Evolutionary conservation across 2,329 filamentous ascomycete genomes (phyloP).

Genomic region (Seiridium unicorne): DNA sequence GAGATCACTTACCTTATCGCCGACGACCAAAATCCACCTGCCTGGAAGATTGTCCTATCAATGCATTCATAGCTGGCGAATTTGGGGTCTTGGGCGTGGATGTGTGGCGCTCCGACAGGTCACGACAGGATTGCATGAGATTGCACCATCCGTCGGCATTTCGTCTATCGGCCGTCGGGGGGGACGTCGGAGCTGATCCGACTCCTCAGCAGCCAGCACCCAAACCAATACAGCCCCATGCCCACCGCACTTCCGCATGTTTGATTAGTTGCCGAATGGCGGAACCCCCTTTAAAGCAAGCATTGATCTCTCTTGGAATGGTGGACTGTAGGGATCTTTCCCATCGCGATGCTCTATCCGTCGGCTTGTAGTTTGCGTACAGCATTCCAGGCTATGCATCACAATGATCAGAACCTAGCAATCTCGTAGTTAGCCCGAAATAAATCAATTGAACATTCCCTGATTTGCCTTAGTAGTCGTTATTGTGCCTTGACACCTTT

Average conservation of each 20-base stretch:
- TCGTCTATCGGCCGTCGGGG: slow-evolving; percentile 5
- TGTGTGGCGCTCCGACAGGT: background rate
- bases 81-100: background rate
- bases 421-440: too few relatives aligned
- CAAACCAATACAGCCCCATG: background rate
- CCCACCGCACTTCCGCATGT: background rate
- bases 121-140: slow-evolving; percentile 3
- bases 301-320: background rate
- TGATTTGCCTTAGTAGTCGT: background rate
- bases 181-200: slow-evolving; percentile 2
- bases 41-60: slow-evolving; percentile 4
- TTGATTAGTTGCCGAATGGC: too few relatives aligned
- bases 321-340: background rate
- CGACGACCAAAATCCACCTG: slow-evolving; percentile 3
- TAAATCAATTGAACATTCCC: background rate
- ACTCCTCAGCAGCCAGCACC: background rate
- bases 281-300: too few relatives aligned
- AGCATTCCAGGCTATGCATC: background rate
- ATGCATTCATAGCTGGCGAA: background rate
- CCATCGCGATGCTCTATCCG: background rate
- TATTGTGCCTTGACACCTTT: background rate
- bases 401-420: too few relatives aligned
- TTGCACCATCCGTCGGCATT: slow-evolving; percentile 6
- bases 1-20: background rate
- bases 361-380: background rate